phyloP scores from a whole-genome alignment of 2,329 filamentous ascomycete species.

The Exophiala bonariae region DNA sequence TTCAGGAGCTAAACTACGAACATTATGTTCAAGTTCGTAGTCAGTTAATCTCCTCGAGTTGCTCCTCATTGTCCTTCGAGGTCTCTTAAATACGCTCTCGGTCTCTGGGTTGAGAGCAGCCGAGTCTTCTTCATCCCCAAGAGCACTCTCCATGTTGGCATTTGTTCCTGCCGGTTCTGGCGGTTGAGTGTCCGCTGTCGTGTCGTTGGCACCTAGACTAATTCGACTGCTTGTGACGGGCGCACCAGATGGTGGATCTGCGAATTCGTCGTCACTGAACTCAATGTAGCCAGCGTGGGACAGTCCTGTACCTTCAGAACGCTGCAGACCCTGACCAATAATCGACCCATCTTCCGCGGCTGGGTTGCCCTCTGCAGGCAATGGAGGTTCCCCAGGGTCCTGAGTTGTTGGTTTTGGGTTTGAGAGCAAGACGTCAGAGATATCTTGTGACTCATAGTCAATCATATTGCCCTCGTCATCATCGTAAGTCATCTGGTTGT shows the following conservation, averaged over 20 bases:
- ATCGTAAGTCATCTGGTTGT: not conserved
- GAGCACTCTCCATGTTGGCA: not conserved
- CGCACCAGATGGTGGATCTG: not conserved
- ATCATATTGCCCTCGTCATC: not conserved
- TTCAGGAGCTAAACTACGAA: constrained; percentile 15
- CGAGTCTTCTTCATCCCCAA: not conserved
- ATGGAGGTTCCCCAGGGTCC: not conserved
- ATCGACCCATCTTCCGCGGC: too few relatives aligned
- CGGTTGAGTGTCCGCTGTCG: not conserved
- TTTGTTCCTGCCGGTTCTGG: too few relatives aligned
- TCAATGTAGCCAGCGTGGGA: constrained; percentile 12
- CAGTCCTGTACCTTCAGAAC: not conserved
- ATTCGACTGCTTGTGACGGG: not conserved
- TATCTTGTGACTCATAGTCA: too few relatives aligned
- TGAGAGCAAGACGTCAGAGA: too few relatives aligned
- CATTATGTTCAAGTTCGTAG: not conserved
- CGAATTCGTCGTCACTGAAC: constrained; percentile 18
- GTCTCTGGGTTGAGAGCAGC: not conserved
- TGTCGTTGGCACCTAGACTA: not conserved
- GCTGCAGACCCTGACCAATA: too few relatives aligned
- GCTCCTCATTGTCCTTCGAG: not conserved
- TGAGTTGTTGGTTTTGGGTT: too few relatives aligned
- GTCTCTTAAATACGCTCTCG: not conserved
- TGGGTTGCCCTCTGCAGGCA: too few relatives aligned
- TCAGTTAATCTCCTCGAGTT: constrained; percentile 2